Conservation (phyloP, 176 grass and related monocot genomes). For the Secale cereale region DNA sequence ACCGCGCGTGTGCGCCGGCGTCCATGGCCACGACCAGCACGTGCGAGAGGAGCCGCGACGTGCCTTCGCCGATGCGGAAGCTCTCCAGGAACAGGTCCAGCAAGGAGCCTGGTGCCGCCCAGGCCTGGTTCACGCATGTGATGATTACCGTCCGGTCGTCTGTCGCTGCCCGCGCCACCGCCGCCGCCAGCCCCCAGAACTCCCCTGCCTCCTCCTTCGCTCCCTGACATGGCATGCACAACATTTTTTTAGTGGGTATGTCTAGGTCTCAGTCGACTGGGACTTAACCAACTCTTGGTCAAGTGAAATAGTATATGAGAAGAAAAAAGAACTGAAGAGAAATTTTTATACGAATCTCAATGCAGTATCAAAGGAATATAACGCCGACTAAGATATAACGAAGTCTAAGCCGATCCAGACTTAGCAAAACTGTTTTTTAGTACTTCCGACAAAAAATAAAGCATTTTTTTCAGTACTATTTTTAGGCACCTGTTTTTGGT, state of each 20-base stretch:
- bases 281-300: too few species aligned
- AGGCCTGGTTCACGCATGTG: constrained; percentile 67
- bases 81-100: constrained; percentile 84
- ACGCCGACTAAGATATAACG: too few species aligned
- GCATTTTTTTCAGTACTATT: not conserved
- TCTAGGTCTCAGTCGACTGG: too few species aligned
- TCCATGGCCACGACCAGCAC: constrained; percentile 77
- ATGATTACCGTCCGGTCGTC: constrained; percentile 77
- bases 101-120: constrained; percentile 50
- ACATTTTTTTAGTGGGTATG: too few species aligned
- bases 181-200: constrained; percentile 31
- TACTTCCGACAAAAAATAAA: too few species aligned
- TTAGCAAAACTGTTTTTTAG: too few species aligned
- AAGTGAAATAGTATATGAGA: too few species aligned
- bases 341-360: too few species aligned
- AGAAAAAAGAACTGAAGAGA: too few species aligned
- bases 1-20: constrained; percentile 41
- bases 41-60: constrained; percentile 45
- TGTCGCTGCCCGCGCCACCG: constrained; percentile 32
- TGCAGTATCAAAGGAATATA: too few species aligned
- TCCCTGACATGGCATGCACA: not conserved
- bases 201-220: not conserved
- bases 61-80: constrained; percentile 67
- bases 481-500: not conserved
- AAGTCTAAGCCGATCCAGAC: too few species aligned